Evolutionary conservation across 352 stramenopile genomes (phyloP), one percentile per base, ranked within the genome.

Genomic region (Aphanomyces invadans): DNA sequence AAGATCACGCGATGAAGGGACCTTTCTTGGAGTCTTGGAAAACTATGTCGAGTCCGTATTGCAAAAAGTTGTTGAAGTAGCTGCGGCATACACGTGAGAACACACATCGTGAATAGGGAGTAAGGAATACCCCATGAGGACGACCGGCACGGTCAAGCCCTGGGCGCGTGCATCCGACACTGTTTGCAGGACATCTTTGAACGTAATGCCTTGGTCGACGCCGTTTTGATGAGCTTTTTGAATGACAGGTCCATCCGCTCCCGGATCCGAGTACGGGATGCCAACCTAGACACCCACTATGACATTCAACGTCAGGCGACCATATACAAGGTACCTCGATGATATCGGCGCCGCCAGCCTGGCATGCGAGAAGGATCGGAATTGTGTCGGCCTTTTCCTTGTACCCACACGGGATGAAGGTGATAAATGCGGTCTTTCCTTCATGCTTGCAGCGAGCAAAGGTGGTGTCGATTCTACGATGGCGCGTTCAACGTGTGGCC

Each of bases 11-110:
- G 26, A 42, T 62, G 25, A 90, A 76, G n/a, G n/a, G n/a, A 76
- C 80, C 76, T 77, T 96, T 93, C 56, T 86, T 75, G 32, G 83
- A 76, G 52, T 91, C 83, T 44, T 72, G 69, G 67, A 83, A 92
- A 46, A 99, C 86, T 64, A 92, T 90, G 44, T 96, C 85, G 60
- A 98, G 83, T 12, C 95, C 96, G 73, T 98, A 99, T 74, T 98
- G 92, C 62, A 98, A 73, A 68, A 99, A 97, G 60, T 97, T 98
- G 81, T 99, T 99, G 83, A 97, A 98, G 83, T 99, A 94, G 46
- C 60, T 59, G 36, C 31, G 25, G 21, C 31, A 59, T 33, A 12
- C 9, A 21, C 45, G 28, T 23, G 0, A 44, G 17, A 23, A 21
- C 10, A n/a, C 12, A 61, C 17, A 12, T 61, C 53, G 17, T 1